Base-by-base conservation (phyloP, 768 basidiomycete genomes). In the Rhodocollybia butyracea region DNA sequence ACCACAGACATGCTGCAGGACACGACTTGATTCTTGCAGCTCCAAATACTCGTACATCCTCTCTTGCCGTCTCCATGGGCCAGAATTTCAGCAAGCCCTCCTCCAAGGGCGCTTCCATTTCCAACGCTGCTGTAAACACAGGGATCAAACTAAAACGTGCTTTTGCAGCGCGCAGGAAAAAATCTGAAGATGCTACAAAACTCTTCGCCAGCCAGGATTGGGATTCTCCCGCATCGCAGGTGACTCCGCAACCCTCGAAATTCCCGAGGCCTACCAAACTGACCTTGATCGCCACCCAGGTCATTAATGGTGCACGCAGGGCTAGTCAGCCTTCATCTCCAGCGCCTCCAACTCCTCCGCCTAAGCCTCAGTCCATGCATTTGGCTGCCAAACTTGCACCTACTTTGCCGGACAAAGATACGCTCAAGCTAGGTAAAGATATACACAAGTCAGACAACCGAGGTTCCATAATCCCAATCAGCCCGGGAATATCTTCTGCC, bases 61-160 rank as follows among this genome's bases (percentile, higher is more conserved):
- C 70, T 54, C 62, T 63, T 46, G 32, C 64, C 50, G 63, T 63
- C 51, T 45, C 56, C 42, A 78, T 78, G 77, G 78, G 76, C 48
- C 73, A 77, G 61, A 61, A 64, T 22, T 66, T 65, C 55, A 63
- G 63, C 57, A 68, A 67, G 60, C 54, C 66, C 26, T 65, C 59
- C 21, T 43, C 67, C 59, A 73, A 70, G 53, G 68, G 71, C 34
- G 59, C 73, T 59, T 66, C 70, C 34, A 70, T 71, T 34, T 71
- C 77, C 31, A 69, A 76, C 19, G 67, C 74, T 15, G 73, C 77
- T 29, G 53, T 30, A 31, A 54, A 54, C 22, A 54, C 53, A 7
- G 79, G 82, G 24, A 67, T 69, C 57, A 82, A 75, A 62, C 68
- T 88, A 46, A 84, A 81, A 63, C 83, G 84, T 54, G 83, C 77